phyloP scores from a whole-genome alignment of 2,329 filamentous ascomycete species.

The Lomentospora prolificans region DNA sequence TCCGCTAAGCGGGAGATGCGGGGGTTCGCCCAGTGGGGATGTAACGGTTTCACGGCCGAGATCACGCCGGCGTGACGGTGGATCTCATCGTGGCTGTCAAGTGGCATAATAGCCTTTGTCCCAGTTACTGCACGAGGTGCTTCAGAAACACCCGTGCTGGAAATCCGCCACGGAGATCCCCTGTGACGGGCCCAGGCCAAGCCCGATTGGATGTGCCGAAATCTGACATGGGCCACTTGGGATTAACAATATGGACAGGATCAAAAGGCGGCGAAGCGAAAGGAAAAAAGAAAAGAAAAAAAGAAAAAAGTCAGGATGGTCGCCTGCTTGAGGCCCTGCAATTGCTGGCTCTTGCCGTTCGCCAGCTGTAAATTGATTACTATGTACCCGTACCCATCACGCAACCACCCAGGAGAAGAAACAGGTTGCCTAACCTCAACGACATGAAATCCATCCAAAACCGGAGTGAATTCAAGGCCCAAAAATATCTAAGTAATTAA shows the following conservation, averaged over 20 bases:
- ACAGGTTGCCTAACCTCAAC: background rate
- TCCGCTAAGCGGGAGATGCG: background rate
- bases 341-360: background rate
- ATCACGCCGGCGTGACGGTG: background rate
- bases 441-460: background rate
- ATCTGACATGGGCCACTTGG: background rate
- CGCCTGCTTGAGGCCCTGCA: too few species aligned
- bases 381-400: too few species aligned
- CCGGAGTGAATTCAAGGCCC: too few species aligned
- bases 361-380: too few species aligned
- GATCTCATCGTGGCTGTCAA: background rate
- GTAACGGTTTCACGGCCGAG: constrained; percentile 3
- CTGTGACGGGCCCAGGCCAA: background rate
- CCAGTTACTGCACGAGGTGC: constrained; percentile 1
- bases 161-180: background rate
- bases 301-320: background rate
- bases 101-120: background rate
- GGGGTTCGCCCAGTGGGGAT: background rate
- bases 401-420: background rate
- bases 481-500: too few species aligned
- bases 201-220: background rate
- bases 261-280: background rate
- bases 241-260: background rate
- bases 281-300: background rate
- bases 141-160: background rate